phyloP scores from a whole-genome alignment of 1,139 yeast species.

The Pichia sp. region DNA sequence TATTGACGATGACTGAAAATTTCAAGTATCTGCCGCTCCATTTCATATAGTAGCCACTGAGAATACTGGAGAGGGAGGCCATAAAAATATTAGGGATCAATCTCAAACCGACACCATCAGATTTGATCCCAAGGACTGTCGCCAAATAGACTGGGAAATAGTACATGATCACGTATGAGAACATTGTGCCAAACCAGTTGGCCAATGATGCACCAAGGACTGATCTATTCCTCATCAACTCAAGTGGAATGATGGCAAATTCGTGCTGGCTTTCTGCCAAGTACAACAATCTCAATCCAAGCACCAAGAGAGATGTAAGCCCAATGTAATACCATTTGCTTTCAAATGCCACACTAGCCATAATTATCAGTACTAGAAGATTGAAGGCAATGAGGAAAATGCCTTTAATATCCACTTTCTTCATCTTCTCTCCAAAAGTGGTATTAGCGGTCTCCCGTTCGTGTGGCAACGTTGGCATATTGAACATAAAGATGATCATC shows the following conservation, averaged over 20 bases:
- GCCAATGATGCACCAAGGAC: conserved; percentile 32
- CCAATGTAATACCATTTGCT: conserved; percentile 18
- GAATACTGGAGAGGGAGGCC: conserved; percentile 28
- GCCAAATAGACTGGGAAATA: conserved; percentile 31
- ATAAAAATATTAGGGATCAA: conserved; percentile 31
- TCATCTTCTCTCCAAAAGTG: conserved; percentile 34
- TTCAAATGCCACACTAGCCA: conserved; percentile 65
- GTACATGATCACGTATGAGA: conserved; percentile 27
- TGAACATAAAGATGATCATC: conserved; percentile 29
- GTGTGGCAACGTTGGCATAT: conserved; percentile 28
- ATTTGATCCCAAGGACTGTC: conserved; percentile 26
- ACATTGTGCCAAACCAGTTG: conserved; percentile 36
- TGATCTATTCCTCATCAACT: conserved; percentile 29
- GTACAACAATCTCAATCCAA: conserved; percentile 20
- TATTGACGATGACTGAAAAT: conserved; percentile 22
- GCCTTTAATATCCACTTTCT: conserved; percentile 68
- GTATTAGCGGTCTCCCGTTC: conserved; percentile 23
- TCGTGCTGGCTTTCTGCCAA: conserved; percentile 26
- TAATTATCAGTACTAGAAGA: conserved; percentile 29
- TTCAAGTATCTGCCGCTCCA: conserved; percentile 30
- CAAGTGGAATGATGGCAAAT: conserved; percentile 32
- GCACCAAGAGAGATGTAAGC: conserved; percentile 7
- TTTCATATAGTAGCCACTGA: conserved; percentile 32
- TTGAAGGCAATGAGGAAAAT: conserved; percentile 56
- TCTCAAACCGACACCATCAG: conserved; percentile 33